Conservation (phyloP, 2,329 filamentous ascomycete species). For the Fusarium decemcellulare region DNA sequence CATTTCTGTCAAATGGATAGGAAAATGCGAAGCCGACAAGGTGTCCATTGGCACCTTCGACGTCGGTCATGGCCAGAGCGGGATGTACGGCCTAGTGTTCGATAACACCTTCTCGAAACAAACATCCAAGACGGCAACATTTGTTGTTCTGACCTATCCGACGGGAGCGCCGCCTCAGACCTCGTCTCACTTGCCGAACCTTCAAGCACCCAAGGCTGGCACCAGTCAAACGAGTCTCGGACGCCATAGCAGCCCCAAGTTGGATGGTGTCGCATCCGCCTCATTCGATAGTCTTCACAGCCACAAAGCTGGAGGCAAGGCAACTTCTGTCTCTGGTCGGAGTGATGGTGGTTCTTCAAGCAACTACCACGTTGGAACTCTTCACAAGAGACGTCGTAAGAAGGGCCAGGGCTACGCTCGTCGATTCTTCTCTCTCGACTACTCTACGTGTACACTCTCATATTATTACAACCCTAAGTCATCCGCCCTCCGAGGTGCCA, state of each 20-base stretch:
- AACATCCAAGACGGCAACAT: constrained; percentile 93
- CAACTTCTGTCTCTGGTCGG: constrained; percentile 66
- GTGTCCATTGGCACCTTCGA: constrained; percentile 92
- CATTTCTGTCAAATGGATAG: constrained; percentile 84
- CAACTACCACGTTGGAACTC: constrained; percentile 84
- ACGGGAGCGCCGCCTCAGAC: constrained; percentile 84
- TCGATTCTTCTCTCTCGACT: constrained; percentile 96
- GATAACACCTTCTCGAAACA: constrained; percentile 99
- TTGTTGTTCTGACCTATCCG: constrained; percentile 94
- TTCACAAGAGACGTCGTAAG: constrained; percentile 93
- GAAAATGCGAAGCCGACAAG: constrained; percentile 97
- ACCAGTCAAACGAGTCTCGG: constrained; percentile 67
- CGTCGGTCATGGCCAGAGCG: constrained; percentile 79
- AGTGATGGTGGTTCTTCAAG: constrained; percentile 61
- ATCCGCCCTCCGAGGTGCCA: constrained; percentile 90
- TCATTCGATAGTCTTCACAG: constrained; percentile 75
- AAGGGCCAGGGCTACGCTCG: constrained; percentile 93
- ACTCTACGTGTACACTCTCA: constrained; percentile 91
- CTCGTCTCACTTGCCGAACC: constrained; percentile 76
- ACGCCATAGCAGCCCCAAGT: constrained; percentile 61
- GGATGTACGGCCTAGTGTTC: constrained; percentile 97
- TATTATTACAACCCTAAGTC: constrained; percentile 98
- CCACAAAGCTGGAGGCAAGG: constrained; percentile 59
- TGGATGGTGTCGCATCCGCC: constrained; percentile 62
- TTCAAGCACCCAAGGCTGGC: constrained; percentile 58